phyloP scores from a whole-genome alignment of 495 filamentous ascomycete genomes.

The Glonium stellatum region DNA sequence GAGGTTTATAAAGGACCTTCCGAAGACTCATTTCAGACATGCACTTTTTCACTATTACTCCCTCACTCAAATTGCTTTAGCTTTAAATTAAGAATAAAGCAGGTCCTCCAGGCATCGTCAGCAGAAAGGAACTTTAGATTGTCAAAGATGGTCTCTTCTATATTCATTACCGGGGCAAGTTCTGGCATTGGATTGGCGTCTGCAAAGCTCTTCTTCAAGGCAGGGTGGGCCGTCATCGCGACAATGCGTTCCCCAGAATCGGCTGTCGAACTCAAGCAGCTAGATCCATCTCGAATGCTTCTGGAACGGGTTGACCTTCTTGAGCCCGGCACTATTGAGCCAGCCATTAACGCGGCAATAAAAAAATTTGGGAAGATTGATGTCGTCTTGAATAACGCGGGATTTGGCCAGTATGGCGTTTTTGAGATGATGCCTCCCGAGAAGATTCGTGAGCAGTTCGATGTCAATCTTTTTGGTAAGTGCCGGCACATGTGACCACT shows the following conservation, averaged over 20 bases:
- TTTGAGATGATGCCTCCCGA: background rate
- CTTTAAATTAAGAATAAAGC: background rate
- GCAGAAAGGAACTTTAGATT: background rate
- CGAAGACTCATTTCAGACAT: too few relatives aligned
- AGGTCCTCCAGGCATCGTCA: too few relatives aligned
- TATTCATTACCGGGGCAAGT: constrained; percentile 1
- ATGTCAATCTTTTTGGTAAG: background rate
- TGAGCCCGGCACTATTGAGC: too few relatives aligned
- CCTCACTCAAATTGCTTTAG: too few relatives aligned
- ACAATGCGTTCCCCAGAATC: background rate
- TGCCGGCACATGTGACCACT: too few relatives aligned
- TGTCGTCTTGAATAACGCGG: background rate
- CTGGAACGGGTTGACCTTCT: too few relatives aligned
- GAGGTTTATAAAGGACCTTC: background rate
- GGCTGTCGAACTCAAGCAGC: background rate
- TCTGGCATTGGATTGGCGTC: background rate
- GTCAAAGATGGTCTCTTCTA: background rate
- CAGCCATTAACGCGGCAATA: background rate
- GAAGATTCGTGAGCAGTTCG: background rate
- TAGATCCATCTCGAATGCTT: background rate
- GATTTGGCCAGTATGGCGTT: background rate
- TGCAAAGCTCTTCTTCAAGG: background rate
- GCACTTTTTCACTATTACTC: too few relatives aligned
- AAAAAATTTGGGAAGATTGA: background rate
- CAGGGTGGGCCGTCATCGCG: background rate